Percentiles rank a stretch among this genome's conserved stretches.
These are phyloP conservation scores for Typha latifolia DNA, from an alignment of 176 grass and related monocot genomes.

Conservation along the genomic window DNA sequence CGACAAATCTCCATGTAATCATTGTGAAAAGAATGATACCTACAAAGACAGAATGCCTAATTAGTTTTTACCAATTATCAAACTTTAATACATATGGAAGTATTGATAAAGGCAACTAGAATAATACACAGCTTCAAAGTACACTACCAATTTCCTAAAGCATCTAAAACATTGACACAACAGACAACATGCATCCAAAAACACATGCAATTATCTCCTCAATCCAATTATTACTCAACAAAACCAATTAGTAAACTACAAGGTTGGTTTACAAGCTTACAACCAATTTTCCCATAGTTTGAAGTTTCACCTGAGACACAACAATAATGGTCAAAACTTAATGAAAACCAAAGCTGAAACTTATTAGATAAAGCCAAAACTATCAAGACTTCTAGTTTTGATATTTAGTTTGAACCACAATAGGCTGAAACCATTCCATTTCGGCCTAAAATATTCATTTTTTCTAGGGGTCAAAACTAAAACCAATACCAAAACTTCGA, in stretches of 20 bases:
- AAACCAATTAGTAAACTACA: neutral
- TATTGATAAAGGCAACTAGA: neutral
- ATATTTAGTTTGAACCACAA: no score
- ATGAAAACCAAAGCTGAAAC: no score
- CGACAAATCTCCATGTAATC: conserved; percentile 92
- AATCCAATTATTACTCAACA: neutral
- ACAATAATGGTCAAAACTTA: no score
- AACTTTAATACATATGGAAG: conserved; percentile 4
- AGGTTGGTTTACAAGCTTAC: neutral
- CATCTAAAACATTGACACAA: neutral
- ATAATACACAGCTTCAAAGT: neutral
- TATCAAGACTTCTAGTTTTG: no score
- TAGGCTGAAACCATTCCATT: no score
- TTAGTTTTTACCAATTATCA: neutral
- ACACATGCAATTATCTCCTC: neutral
- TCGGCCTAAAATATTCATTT: no score
- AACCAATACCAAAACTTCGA: no score
- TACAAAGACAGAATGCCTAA: conserved; percentile 11
- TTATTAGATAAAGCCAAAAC: no score
- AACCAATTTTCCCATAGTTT: no score
- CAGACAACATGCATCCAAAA: neutral
- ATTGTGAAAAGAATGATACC: conserved; percentile 78
- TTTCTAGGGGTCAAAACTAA: no score
- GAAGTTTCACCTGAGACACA: no score
- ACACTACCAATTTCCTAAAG: neutral